A percentile compares a stretch with the other conserved stretches of the same genome.
Evolutionary conservation across 495 filamentous ascomycete species (phyloP).

Genomic region (Aspergillus asperescens): DNA sequence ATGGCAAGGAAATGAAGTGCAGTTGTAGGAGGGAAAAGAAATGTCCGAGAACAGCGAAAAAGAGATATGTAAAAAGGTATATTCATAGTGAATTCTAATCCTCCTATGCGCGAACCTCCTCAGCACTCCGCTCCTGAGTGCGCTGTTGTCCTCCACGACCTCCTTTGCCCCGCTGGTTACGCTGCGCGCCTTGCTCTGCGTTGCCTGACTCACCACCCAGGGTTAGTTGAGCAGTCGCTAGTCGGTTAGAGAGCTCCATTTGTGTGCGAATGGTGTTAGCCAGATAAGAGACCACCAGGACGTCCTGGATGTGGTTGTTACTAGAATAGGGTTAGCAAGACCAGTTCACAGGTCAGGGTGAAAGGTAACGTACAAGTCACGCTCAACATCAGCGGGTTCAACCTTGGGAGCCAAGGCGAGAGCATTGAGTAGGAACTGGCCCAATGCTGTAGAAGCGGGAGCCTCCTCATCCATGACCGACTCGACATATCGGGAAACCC

Average conservation of each 20-base stretch:
- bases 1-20: not conserved
- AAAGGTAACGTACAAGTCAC: conserved; percentile 67
- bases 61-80: conserved; percentile 22
- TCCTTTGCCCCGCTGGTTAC: conserved; percentile 46
- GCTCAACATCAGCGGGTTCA: conserved; percentile 77
- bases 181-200: conserved; percentile 33
- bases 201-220: conserved; percentile 47
- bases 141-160: conserved; percentile 45
- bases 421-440: conserved; percentile 89
- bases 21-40: conserved; percentile 17
- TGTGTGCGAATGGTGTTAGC: conserved; percentile 98
- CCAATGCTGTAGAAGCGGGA: conserved; percentile 72
- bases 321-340: conserved; percentile 40
- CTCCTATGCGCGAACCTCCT: conserved; percentile 42
- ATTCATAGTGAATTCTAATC: conserved; percentile 17
- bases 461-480: conserved; percentile 70
- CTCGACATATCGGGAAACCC: conserved; percentile 83
- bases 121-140: conserved; percentile 23
- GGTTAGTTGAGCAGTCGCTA: conserved; percentile 79
- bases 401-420: conserved; percentile 92
- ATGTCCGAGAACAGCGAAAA: conserved; percentile 16
- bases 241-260: conserved; percentile 91
- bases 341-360: conserved; percentile 27
- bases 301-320: conserved; percentile 99
- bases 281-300: conserved; percentile 92